These are phyloP conservation scores for Sodiomyces alkalinus DNA, from an alignment of 2,329 filamentous ascomycete genomes.

Conservation along the genomic window DNA sequence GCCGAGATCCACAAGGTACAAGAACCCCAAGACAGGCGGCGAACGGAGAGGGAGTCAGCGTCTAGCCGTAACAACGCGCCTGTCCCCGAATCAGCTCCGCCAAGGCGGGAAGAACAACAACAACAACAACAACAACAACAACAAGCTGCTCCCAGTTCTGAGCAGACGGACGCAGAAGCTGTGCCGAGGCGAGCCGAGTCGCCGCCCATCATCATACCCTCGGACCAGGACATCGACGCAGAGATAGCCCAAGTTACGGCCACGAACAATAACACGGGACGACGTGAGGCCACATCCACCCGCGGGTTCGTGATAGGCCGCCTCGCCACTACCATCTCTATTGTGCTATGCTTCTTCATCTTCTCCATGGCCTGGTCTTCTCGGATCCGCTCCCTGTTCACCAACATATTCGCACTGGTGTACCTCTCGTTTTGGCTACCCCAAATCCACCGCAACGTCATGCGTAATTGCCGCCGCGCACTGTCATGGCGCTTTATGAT, in stretches of 20 bases:
- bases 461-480: slow-evolving; percentile 82
- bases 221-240: slow-evolving; percentile 47
- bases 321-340: slow-evolving; percentile 38
- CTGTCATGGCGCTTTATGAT: slow-evolving; percentile 84
- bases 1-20: slow-evolving; percentile 46
- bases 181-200: slow-evolving; percentile 12
- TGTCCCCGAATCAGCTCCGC: slow-evolving; percentile 25
- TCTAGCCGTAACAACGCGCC: slow-evolving; percentile 8
- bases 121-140: too few relatives aligned
- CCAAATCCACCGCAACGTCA: slow-evolving; percentile 79
- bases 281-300: background rate
- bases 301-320: slow-evolving; percentile 28
- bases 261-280: slow-evolving; percentile 19
- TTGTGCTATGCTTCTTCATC: slow-evolving; percentile 41
- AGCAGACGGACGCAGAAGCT: slow-evolving; percentile 8
- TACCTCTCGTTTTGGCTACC: slow-evolving; percentile 89
- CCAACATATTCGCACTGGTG: slow-evolving; percentile 49
- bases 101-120: slow-evolving; percentile 20
- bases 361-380: slow-evolving; percentile 47
- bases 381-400: slow-evolving; percentile 36
- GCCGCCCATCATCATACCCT: slow-evolving; percentile 43
- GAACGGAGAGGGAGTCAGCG: slow-evolving; percentile 15
- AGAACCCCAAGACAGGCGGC: slow-evolving; percentile 35
- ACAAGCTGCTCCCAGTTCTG: too few relatives aligned
- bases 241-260: slow-evolving; percentile 34